Conservation (phyloP, 176 grass and related monocot species). For the Rhipidocladum racemiflorum region DNA sequence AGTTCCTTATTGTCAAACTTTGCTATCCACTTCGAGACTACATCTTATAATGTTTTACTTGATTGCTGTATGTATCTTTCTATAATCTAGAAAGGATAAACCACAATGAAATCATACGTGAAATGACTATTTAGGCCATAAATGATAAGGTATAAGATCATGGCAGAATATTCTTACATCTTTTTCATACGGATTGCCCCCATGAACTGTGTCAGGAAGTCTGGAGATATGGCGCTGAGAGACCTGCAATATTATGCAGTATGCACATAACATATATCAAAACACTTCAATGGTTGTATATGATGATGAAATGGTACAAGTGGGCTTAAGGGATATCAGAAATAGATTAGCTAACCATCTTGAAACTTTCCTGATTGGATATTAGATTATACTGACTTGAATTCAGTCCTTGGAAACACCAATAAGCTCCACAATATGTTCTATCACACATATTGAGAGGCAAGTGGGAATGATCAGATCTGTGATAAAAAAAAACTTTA, state of each 20-base stretch:
- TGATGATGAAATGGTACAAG: background rate
- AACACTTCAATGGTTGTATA: background rate
- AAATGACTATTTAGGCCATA: constrained; percentile 19
- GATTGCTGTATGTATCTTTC: constrained; percentile 84
- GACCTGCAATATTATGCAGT: constrained; percentile 49
- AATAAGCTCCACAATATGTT: constrained; percentile 80
- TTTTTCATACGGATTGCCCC: constrained; percentile 83
- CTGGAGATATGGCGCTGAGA: constrained; percentile 52
- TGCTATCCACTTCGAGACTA: constrained; percentile 81
- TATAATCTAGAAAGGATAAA: constrained; percentile 69
- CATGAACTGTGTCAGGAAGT: constrained; percentile 69
- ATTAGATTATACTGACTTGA: constrained; percentile 67
- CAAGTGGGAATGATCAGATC: background rate
- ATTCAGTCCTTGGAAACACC: constrained; percentile 73
- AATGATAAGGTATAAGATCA: constrained; percentile 16
- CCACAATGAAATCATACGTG: constrained; percentile 10
- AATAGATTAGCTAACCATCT: constrained; percentile 41
- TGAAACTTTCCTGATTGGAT: constrained; percentile 70
- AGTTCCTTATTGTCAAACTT: constrained; percentile 93
- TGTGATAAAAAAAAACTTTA: constrained; percentile 7
- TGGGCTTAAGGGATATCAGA: background rate
- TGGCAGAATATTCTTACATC: constrained; percentile 50
- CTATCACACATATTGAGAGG: constrained; percentile 44
- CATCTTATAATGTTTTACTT: constrained; percentile 68
- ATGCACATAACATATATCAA: constrained; percentile 17